Base-by-base conservation (phyloP, 257 asterid species). In the Hygrophila difformis region DNA sequence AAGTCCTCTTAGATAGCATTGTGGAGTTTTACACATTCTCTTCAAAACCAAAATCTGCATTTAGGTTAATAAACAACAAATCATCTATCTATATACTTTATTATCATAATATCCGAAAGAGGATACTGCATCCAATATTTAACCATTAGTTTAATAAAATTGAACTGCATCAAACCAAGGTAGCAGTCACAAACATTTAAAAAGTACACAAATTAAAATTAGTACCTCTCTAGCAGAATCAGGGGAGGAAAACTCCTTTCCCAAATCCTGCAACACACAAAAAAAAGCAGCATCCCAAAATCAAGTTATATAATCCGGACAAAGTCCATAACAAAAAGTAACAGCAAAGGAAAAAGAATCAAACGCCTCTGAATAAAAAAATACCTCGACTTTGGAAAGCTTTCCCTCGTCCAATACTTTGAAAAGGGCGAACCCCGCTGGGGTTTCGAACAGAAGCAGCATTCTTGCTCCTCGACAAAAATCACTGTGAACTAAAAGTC, bases 161-260 rank as follows among this genome's bases (percentile, higher is more conserved):
- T 24, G 5, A 24, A 24, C 29, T 24, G 5, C 3, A 24, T 2
- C 3, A 24, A 24, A 2, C 5, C 29, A 24, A 24, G 29, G 7
- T 7, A 24, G 29, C 29, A 24, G 5, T 7, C 5, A 24, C 29
- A 7, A 24, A 3, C 29, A 24, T 7, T 3, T 7, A 24, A 3
- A 7, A 24, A 24, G 3, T 24, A 3, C 29, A 3, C 3, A 7
- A 24, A 24, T 33, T 12, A 33, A 87, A 70, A 3, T 26, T 26
- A 26, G 31, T 26, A 41, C 94, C 94, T 78, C 56, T 79, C 85
- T 68, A 12, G 96, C 94, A n/a, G 94, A 69, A 12, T 76, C 94
- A 1, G 87, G 65, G 17, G 78, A 55, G 35, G 67, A 36, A 61
- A 82, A 82, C 12, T 85, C 92, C 72, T 76, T 78, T 63, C 81